phyloP scores from a whole-genome alignment of 1,284 basidiomycete species.

The Ceratobasidium sp. region DNA sequence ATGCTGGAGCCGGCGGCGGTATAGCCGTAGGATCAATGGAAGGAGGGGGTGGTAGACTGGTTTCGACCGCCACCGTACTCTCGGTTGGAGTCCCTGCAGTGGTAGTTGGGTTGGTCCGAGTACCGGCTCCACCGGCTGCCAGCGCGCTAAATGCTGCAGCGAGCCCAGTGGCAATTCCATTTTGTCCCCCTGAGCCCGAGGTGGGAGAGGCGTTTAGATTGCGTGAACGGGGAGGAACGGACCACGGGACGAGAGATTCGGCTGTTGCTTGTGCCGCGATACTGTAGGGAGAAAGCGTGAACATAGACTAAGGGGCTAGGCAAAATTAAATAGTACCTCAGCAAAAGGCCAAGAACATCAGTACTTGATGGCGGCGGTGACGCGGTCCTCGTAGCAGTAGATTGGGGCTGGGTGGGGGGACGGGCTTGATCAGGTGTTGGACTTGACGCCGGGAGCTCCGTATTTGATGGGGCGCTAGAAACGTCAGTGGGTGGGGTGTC shows the following conservation, averaged over 20 bases:
- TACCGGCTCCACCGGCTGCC: background rate
- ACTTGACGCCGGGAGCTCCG: constrained; percentile 48
- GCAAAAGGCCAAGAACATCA: constrained; percentile 82
- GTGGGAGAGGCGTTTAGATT: constrained; percentile 71
- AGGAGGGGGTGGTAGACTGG: background rate
- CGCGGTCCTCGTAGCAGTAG: background rate
- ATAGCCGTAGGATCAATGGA: background rate
- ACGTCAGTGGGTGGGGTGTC: constrained; percentile 36
- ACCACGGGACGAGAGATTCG: constrained; percentile 42
- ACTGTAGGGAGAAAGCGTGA: constrained; percentile 17
- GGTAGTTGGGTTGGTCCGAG: too few relatives aligned
- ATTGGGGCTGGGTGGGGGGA: background rate
- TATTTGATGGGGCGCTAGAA: constrained; percentile 42
- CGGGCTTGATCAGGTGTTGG: background rate
- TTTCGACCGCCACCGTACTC: background rate
- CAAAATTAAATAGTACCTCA: constrained; percentile 66
- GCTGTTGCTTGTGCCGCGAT: constrained; percentile 44
- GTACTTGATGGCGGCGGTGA: constrained; percentile 63
- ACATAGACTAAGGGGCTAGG: constrained; percentile 46
- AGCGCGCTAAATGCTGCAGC: constrained; percentile 40
- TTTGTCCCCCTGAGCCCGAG: constrained; percentile 66
- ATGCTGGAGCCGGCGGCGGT: background rate
- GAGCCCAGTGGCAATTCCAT: constrained; percentile 32
- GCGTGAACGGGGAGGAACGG: constrained; percentile 45
- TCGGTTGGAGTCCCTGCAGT: background rate